Evolutionary conservation across 768 basidiomycete genomes (phyloP).

Genomic region (Tricholoma bakamatsutake): DNA sequence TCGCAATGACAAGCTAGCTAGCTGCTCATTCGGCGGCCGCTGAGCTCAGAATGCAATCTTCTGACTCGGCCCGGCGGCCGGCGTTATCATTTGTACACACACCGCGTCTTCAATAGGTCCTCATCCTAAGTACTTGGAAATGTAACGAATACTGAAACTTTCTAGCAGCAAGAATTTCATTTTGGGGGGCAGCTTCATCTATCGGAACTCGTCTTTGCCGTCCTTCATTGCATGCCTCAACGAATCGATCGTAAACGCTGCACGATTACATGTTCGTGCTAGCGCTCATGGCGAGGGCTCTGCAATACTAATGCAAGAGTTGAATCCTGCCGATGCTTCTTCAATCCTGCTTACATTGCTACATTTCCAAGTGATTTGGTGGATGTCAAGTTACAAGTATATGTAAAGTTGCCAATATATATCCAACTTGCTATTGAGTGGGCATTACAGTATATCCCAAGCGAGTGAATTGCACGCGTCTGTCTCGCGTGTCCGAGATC

Average conservation of each 20-base stretch:
- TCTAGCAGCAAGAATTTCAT: slow-evolving; percentile 50
- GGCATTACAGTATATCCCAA: slow-evolving; percentile 29
- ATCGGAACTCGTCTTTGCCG: slow-evolving; percentile 48
- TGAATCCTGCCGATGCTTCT: slow-evolving; percentile 60
- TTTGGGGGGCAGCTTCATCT: slow-evolving; percentile 51
- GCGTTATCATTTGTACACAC: too few species aligned
- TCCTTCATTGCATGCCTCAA: slow-evolving; percentile 44
- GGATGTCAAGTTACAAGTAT: slow-evolving; percentile 74
- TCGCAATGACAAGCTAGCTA: slow-evolving; percentile 14
- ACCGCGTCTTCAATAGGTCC: slow-evolving; percentile 44
- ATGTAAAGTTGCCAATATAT: too few species aligned
- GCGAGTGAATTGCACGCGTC: slow-evolving; percentile 22
- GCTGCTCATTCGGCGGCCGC: slow-evolving; percentile 46
- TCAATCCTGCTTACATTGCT: slow-evolving; percentile 37
- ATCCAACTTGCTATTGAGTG: too few species aligned
- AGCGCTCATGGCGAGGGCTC: slow-evolving; percentile 66
- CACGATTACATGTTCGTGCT: slow-evolving; percentile 44
- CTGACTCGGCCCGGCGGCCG: too few species aligned
- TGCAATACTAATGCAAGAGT: slow-evolving; percentile 65
- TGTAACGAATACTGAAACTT: slow-evolving; percentile 29
- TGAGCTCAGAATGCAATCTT: slow-evolving; percentile 8
- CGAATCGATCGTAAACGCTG: slow-evolving; percentile 27
- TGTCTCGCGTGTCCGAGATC: background rate
- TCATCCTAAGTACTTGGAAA: slow-evolving; percentile 69
- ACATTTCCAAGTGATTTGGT: slow-evolving; percentile 58